Evolutionary conservation across 306 rosid genomes (phyloP), one percentile per base, ranked within the genome.

Genomic region (Quercus bicolor): DNA sequence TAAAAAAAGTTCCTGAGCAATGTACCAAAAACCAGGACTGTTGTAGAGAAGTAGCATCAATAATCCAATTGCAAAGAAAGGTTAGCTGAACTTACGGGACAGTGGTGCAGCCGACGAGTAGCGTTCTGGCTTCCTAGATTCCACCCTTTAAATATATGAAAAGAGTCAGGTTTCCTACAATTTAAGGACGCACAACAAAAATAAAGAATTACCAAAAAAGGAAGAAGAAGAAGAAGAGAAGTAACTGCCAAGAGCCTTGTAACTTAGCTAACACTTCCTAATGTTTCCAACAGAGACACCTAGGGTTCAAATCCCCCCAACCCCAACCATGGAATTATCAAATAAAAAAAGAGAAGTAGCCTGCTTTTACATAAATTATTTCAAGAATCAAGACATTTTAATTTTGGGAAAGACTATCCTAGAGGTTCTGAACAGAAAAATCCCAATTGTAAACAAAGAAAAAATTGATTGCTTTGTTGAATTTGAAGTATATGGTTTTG

Each of bases 101-200:
- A 95, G 89, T 20, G 98, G 99, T 11, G 99, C 99, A 57, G 99
- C 98, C 5, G 99, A 95, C 57, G 99, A 95, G 80, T 93, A 95
- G 24, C 98, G 93, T 55, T 95, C 99, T 8, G 99, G 97, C 89
- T 91, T 95, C 85, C 98, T 91, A 10, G 98, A 95, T 82, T 90
- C 98, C 81, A 89, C 98, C 99, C 99, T 95, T 86, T 81, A 89
- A 88, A 82, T 51, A 86, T 64, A 83, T 56, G 68, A 23, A 72
- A 84, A 86, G 71, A 62, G 86, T 88, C 86, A 88, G 88, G 70
- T 78, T 78, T 78, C 75, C 74, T 66, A 51, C 52, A 77, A 82
- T 37, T 16, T 75, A 68, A 66, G 75, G 45, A 61, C 43, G 18
- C 56, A 52, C 10, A 3, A 78, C n/a, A 76, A 6, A 45, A 56